A percentile compares a stretch with the other conserved stretches of the same genome.
Evolutionary conservation across 176 grass and related monocot genomes (phyloP).

Genomic region (Tuctoria greenei): DNA sequence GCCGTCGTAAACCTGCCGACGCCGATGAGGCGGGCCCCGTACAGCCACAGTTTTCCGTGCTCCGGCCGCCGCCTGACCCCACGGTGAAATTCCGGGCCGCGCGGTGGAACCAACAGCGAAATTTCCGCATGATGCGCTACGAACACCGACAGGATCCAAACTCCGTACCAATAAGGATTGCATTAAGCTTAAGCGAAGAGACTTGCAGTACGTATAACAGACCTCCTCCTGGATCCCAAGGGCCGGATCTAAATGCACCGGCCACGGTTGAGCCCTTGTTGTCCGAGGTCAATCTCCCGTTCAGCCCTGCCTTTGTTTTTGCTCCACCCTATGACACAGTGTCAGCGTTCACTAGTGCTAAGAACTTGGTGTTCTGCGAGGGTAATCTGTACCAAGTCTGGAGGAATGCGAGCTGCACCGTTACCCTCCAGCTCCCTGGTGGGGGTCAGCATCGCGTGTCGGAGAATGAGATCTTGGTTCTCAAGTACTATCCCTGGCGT

Average conservation of each 20-base stretch:
- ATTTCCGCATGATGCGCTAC: slow-evolving; percentile 33
- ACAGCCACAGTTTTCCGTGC: background rate
- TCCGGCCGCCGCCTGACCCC: slow-evolving; percentile 10
- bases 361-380: slow-evolving; percentile 47
- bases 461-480: slow-evolving; percentile 49
- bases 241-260: slow-evolving; percentile 33
- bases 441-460: slow-evolving; percentile 44
- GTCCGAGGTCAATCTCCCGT: slow-evolving; percentile 37
- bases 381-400: slow-evolving; percentile 51
- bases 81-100: background rate
- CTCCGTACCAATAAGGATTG: too few species aligned
- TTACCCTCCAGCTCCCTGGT: slow-evolving; percentile 50
- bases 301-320: slow-evolving; percentile 41
- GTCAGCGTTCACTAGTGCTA: slow-evolving; percentile 42
- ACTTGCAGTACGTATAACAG: too few species aligned
- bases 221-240: slow-evolving; percentile 36
- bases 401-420: slow-evolving; percentile 54
- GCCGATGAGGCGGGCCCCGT: slow-evolving; percentile 38
- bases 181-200: too few species aligned
- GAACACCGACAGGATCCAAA: slow-evolving; percentile 18
- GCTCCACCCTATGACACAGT: slow-evolving; percentile 47
- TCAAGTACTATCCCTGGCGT: slow-evolving; percentile 47
- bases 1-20: slow-evolving; percentile 36
- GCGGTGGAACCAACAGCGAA: background rate
- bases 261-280: slow-evolving; percentile 39